A percentile compares a stretch with the other conserved stretches of the same genome.
These are phyloP conservation scores for Beauveria brongniartii DNA, from an alignment of 2,329 filamentous ascomycete species.

Conservation along the genomic window DNA sequence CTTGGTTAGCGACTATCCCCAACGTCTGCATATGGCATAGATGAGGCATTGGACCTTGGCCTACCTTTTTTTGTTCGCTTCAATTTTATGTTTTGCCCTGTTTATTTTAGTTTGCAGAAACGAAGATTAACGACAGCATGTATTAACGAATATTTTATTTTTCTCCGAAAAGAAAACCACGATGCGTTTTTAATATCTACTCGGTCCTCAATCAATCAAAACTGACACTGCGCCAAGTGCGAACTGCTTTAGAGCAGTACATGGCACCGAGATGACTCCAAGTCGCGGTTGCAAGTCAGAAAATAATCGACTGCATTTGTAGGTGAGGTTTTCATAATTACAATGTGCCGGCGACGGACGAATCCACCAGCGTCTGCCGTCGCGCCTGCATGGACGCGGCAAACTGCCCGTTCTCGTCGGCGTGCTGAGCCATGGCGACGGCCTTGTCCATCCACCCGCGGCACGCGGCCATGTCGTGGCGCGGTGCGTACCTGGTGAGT, in stretches of 20 bases:
- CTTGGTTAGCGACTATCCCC: neutral
- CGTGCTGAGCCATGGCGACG: slow-evolving; percentile 51
- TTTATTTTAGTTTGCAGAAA: neutral
- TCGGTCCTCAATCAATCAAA: no score
- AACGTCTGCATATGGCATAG: neutral
- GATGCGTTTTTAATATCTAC: no score
- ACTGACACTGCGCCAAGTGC: neutral
- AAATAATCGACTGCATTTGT: no score
- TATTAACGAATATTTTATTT: neutral
- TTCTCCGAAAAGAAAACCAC: neutral
- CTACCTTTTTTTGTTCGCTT: neutral
- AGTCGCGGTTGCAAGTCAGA: no score
- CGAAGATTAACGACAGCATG: slow-evolving; percentile 8
- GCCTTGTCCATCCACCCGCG: slow-evolving; percentile 56
- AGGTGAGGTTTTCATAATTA: neutral
- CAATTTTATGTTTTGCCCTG: neutral
- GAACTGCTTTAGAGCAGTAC: neutral
- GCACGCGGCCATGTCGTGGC: slow-evolving; percentile 43
- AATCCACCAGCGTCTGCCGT: slow-evolving; percentile 31
- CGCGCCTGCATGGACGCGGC: slow-evolving; percentile 35
- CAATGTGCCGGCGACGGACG: neutral
- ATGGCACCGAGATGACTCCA: neutral
- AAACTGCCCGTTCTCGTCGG: slow-evolving; percentile 44
- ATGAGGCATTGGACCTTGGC: slow-evolving; percentile 1
- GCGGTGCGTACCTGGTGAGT: slow-evolving; percentile 53